phyloP scores from a whole-genome alignment of 2,329 filamentous ascomycete genomes.

The Cladophialophora immunda region DNA sequence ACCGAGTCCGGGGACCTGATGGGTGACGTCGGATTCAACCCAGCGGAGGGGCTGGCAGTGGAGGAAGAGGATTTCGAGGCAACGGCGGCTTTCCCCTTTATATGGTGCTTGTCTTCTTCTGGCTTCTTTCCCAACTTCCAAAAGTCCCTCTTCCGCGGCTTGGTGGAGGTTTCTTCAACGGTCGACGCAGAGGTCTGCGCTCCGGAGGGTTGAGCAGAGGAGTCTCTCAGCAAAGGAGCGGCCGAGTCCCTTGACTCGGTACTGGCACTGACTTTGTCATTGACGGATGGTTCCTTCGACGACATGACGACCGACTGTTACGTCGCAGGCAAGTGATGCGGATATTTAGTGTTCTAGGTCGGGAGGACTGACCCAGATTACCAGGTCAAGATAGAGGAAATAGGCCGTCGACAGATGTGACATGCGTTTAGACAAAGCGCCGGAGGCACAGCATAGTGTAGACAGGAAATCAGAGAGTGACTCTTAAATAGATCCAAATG shows the following conservation, averaged over 20 bases:
- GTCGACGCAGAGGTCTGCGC: conserved; percentile 8
- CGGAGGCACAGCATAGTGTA: conserved; percentile 21
- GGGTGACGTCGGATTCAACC: conserved; percentile 43
- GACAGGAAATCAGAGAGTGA: conserved; percentile 6
- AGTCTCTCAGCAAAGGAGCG: conserved; percentile 32
- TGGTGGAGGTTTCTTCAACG: conserved; percentile 40
- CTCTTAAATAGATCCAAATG: conserved; percentile 10
- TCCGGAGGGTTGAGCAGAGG: conserved; percentile 8
- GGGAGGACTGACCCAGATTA: not conserved
- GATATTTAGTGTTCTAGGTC: conserved; percentile 1
- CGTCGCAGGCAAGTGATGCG: not conserved
- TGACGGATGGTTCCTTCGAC: conserved; percentile 28
- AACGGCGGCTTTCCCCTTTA: conserved; percentile 41
- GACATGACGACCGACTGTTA: conserved; percentile 23
- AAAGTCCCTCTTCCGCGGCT: conserved; percentile 64
- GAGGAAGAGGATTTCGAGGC: conserved; percentile 36
- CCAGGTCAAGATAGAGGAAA: not conserved
- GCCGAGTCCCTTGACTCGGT: conserved; percentile 39
- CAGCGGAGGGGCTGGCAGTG: conserved; percentile 39
- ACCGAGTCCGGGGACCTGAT: conserved; percentile 49
- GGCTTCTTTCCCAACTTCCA: conserved; percentile 73
- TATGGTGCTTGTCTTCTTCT: conserved; percentile 50
- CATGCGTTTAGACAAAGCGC: conserved; percentile 8
- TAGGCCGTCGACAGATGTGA: conserved; percentile 6
- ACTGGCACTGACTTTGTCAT: conserved; percentile 31